Percentiles rank a stretch among this genome's conserved stretches.
These are phyloP conservation scores for Babesia microti DNA, from an alignment of 169 alveolate species.

Conservation along the genomic window DNA sequence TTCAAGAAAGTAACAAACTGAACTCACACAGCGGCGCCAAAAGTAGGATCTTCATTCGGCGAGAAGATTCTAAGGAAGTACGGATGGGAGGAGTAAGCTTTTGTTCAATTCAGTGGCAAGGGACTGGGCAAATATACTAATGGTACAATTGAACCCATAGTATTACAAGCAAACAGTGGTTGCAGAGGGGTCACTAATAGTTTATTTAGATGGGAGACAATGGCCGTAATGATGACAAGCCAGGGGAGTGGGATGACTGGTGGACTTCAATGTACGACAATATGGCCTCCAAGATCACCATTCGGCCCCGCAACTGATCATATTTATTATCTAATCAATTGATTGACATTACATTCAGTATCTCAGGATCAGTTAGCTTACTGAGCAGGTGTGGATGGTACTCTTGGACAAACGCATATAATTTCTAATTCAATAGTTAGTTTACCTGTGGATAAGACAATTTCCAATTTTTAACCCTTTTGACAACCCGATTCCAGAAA, in stretches of 20 bases:
- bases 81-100: slow-evolving; percentile 43
- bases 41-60: slow-evolving; percentile 20
- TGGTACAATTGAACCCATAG: slow-evolving; percentile 29
- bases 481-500: slow-evolving; percentile 64
- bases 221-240: slow-evolving; percentile 9
- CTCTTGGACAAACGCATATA: slow-evolving; percentile 35
- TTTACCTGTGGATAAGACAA: slow-evolving; percentile 51
- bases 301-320: slow-evolving; percentile 3
- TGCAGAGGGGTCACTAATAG: slow-evolving; percentile 14
- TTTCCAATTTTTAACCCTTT: slow-evolving; percentile 64
- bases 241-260: slow-evolving; percentile 41
- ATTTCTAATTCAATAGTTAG: slow-evolving; percentile 28
- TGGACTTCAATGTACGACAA: slow-evolving; percentile 42
- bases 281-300: slow-evolving; percentile 22
- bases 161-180: slow-evolving; percentile 6
- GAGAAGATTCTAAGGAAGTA: slow-evolving; percentile 32
- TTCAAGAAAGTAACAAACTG: background rate
- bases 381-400: slow-evolving; percentile 10
- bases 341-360: slow-evolving; percentile 10
- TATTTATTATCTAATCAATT: slow-evolving; percentile 4
- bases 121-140: slow-evolving; percentile 34
- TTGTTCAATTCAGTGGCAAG: slow-evolving; percentile 15
- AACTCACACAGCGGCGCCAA: slow-evolving; percentile 1
- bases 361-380: slow-evolving; percentile 8
- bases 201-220: background rate